Conservation (phyloP, 441 rosid species). For the Gossypium aridum region DNA sequence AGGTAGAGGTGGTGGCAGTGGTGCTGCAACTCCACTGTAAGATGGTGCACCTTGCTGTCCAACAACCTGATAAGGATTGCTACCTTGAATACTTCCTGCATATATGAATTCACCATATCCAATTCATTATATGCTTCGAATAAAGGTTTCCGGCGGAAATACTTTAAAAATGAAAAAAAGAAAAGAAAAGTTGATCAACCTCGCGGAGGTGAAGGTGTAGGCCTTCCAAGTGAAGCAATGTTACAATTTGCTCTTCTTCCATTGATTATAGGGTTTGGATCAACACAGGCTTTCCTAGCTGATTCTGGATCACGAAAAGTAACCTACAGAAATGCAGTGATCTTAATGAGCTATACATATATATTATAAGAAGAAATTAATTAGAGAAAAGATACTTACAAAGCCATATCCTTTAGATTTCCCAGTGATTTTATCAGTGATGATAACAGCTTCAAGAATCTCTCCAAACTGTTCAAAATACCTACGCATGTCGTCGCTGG, state of each 20-base stretch:
- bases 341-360: not conserved
- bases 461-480: conserved; percentile 91
- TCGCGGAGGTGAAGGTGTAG: conserved; percentile 73
- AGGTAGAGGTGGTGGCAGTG: conserved; percentile 36
- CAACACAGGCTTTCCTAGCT: conserved; percentile 70
- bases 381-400: conserved; percentile 35
- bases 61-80: conserved; percentile 42
- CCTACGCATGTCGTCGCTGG: conserved; percentile 69
- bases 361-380: not conserved
- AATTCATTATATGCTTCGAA: not conserved
- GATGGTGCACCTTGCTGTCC: conserved; percentile 28
- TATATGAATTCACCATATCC: conserved; percentile 7
- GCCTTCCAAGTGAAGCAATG: conserved; percentile 85
- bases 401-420: conserved; percentile 97
- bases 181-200: conserved; percentile 29
- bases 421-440: conserved; percentile 66
- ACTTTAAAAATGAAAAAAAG: not conserved
- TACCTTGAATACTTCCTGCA: conserved; percentile 63
- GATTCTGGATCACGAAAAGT: conserved; percentile 91
- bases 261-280: conserved; percentile 79
- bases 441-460: conserved; percentile 94
- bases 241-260: conserved; percentile 93
- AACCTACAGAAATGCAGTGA: conserved; percentile 34
- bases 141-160: not conserved
- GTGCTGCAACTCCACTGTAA: conserved; percentile 42